Evolutionary conservation across 768 basidiomycete genomes (phyloP).

Genomic region (Pholiota microspora): DNA sequence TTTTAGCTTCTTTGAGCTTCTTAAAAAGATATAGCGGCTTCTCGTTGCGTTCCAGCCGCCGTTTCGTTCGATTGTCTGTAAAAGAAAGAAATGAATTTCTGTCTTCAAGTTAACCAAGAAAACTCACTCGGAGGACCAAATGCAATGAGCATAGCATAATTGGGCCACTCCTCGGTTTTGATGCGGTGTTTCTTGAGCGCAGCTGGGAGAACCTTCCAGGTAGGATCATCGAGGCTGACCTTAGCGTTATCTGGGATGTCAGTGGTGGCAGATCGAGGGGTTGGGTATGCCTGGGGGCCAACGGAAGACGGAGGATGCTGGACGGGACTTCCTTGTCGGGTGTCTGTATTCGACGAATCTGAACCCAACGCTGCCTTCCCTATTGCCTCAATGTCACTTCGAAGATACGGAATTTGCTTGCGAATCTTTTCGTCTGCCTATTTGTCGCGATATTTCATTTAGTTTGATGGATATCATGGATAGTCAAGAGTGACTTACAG

Average conservation of each 20-base stretch:
- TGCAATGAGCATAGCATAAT: constrained; percentile 99
- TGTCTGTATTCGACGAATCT: constrained; percentile 24
- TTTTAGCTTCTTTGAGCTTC: constrained; percentile 92
- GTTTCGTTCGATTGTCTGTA: constrained; percentile 75
- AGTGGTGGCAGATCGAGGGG: constrained; percentile 48
- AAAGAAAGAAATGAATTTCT: background rate
- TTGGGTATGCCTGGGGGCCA: constrained; percentile 28
- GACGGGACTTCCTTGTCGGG: background rate
- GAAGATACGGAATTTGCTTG: constrained; percentile 8
- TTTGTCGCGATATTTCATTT: no score
- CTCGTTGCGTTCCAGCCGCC: constrained; percentile 90
- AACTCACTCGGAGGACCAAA: constrained; percentile 83
- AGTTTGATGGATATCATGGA: background rate
- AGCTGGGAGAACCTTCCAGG: constrained; percentile 98
- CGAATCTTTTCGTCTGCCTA: constrained; percentile 25
- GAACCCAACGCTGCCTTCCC: constrained; percentile 15
- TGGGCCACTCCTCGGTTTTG: constrained; percentile 95
- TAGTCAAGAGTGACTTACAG: constrained; percentile 21
- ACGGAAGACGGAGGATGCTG: background rate
- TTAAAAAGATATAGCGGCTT: constrained; percentile 96
- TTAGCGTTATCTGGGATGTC: constrained; percentile 81
- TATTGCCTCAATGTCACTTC: constrained; percentile 4
- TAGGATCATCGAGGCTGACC: constrained; percentile 94
- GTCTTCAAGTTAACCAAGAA: background rate
- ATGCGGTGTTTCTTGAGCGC: constrained; percentile 98